Evolutionary conservation across 202 grass and related monocot species (phyloP).

Genomic region (Thinopyrum obtusiflorum): DNA sequence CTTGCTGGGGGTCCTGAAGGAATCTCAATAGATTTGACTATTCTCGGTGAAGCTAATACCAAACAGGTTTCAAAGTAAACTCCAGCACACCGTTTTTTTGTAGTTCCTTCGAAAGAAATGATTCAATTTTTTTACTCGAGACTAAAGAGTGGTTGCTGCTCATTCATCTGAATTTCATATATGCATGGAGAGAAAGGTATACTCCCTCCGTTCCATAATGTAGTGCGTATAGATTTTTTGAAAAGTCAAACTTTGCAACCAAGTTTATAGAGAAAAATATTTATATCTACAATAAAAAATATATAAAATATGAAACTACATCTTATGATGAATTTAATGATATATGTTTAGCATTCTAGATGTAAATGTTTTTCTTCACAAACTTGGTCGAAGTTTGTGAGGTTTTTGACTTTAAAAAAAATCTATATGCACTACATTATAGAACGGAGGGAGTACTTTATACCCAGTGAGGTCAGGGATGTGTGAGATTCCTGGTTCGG

Average conservation of each 20-base stretch:
- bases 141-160: not conserved
- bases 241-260: no score
- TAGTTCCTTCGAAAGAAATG: not conserved
- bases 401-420: no score
- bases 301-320: no score
- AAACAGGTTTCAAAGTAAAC: conserved; percentile 65
- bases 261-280: no score
- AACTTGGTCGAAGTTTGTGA: no score
- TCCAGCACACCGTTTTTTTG: not conserved
- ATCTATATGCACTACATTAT: no score
- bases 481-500: conserved; percentile 75
- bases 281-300: no score
- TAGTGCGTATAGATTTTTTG: no score
- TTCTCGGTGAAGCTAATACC: conserved; percentile 60
- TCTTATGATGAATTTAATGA: no score
- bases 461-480: conserved; percentile 84
- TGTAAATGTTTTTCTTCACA: no score
- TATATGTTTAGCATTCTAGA: no score
- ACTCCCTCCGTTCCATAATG: no score
- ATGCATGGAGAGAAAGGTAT: conserved; percentile 68
- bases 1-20: conserved; percentile 39
- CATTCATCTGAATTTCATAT: not conserved
- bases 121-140: not conserved
- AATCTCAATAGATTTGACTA: conserved; percentile 70
- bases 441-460: conserved; percentile 5